phyloP scores from a whole-genome alignment of 2,329 filamentous ascomycete genomes.

The Pseudophaeomoniella oleicola region DNA sequence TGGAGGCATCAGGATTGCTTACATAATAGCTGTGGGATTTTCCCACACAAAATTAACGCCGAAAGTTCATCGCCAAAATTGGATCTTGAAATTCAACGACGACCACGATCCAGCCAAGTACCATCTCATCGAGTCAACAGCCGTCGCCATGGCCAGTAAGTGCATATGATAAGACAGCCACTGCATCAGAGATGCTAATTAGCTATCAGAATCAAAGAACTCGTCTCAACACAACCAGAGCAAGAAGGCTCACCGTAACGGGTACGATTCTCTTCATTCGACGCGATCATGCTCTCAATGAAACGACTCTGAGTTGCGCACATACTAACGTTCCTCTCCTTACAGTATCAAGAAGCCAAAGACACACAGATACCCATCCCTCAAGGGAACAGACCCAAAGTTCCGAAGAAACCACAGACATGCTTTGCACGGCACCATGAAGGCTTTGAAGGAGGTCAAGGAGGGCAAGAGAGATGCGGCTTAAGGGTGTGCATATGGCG shows the following conservation, averaged over 20 bases:
- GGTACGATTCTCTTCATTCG: conserved; percentile 43
- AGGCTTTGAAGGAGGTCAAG: conserved; percentile 95
- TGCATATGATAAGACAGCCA: background rate
- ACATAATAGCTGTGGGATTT: background rate
- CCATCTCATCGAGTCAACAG: background rate
- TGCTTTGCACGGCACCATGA: conserved; percentile 97
- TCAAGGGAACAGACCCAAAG: conserved; percentile 98
- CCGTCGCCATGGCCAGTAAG: conserved; percentile 14
- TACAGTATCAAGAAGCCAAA: conserved; percentile 99
- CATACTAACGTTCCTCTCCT: conserved; percentile 1
- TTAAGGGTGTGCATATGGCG: conserved; percentile 25
- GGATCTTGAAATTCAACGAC: background rate
- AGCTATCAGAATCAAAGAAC: conserved; percentile 90
- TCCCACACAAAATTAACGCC: background rate
- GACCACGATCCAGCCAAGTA: background rate
- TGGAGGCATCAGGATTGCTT: background rate
- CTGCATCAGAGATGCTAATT: background rate
- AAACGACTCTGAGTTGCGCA: background rate
- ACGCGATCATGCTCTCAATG: conserved; percentile 1
- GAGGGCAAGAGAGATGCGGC: conserved; percentile 86
- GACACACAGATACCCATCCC: conserved; percentile 95
- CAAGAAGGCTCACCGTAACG: conserved; percentile 98
- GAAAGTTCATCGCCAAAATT: background rate
- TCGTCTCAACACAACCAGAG: conserved; percentile 98
- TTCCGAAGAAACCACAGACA: conserved; percentile 99